Evolutionary conservation across 768 basidiomycete species (phyloP).

Genomic region (Kwoniella bestiolae): DNA sequence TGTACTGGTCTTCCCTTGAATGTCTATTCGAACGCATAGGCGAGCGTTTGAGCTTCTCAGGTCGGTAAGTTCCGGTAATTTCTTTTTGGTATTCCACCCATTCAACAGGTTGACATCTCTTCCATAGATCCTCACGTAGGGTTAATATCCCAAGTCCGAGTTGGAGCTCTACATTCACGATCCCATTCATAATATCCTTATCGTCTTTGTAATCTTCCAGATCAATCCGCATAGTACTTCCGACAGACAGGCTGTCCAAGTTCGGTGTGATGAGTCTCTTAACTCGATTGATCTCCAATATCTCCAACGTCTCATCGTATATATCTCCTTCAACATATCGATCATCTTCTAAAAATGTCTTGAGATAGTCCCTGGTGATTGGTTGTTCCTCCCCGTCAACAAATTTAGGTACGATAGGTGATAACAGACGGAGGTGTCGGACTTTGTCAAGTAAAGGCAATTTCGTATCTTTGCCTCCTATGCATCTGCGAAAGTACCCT

Average conservation of each 20-base stretch:
- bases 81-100: constrained; percentile 1
- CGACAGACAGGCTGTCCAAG: neutral
- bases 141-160: neutral
- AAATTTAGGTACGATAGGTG: neutral
- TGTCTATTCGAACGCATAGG: neutral
- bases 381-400: neutral
- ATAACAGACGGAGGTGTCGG: neutral
- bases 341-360: neutral
- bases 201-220: neutral
- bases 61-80: neutral
- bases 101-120: neutral
- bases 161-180: neutral
- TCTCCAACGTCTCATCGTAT: neutral
- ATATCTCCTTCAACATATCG: neutral
- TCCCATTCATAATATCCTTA: neutral
- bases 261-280: neutral
- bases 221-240: neutral
- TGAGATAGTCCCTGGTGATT: neutral
- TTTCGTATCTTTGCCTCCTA: constrained; percentile 2
- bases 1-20: neutral
- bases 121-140: neutral
- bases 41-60: neutral
- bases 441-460: neutral
- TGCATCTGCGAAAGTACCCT: neutral
- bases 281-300: neutral